Evolutionary conservation across 371 early-diverging fungal genomes (phyloP), one percentile per base, ranked within the genome.

Genomic region (Apophysomyces variabilis): DNA sequence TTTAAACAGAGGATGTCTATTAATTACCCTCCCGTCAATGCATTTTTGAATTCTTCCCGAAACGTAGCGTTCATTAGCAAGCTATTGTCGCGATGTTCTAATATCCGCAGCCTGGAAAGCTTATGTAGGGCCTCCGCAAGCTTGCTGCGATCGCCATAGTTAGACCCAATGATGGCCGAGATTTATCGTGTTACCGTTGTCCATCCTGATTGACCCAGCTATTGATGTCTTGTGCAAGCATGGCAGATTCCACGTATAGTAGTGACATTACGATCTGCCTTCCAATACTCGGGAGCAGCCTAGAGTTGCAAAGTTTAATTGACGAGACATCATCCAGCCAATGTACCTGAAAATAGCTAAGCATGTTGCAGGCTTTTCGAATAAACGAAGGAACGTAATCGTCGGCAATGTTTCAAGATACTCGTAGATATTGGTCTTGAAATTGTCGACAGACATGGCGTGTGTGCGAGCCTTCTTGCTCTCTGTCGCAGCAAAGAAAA

Each of bases 211-310:
- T 80, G 50, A 87, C 84, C 95, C 96, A 95, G 26, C 79, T 67
- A 32, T 85, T 75, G 45, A 96, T 71, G 67, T 93, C 93, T 18
- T 70, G 61, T 1, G 80, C 71, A 9, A 81, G 50, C 21, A 95
- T 85, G 1, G 91, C 85, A 1, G 76, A 54, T 56, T 88, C 85
- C 1, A 90, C 79, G 69, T 95, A 96, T 12, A 98, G 77, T 65
- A 95, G 84, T 4, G 95, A 89, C 93, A 95, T 94, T 57, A 96
- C 86, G 60, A 96, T 83, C 68, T 96, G 98, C 67, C 94, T 92
- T 32, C 95, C 93, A 4, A 96, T 77, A 37, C 92, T 87, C 21
- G 95, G 93, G 26, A 96, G 81, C 16, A 97, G 82, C 66, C 93
- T 92, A 71, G 13, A 14, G 7, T 6, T 43, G 21, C n/a, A 63